phyloP scores from a whole-genome alignment of 208 protist species.

The Leishmania martiniquensis region DNA sequence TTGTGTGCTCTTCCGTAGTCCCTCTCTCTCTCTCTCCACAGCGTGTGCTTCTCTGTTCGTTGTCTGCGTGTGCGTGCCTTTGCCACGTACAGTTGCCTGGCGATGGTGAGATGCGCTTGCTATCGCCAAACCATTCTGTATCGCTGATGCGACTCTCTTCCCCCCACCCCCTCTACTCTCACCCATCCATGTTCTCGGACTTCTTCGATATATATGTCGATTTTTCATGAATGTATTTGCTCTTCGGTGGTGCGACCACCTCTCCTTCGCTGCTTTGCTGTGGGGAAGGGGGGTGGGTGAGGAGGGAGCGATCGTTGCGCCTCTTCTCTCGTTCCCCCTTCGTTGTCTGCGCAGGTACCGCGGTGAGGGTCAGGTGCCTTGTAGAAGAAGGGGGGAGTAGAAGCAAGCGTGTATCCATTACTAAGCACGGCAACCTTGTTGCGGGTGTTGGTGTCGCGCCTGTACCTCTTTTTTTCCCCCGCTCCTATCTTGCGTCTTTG shows the following conservation, averaged over 20 bases:
- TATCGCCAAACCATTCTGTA: not conserved
- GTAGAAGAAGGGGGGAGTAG: not conserved
- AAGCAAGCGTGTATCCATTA: not conserved
- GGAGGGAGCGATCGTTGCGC: no score
- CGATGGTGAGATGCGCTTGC: no score
- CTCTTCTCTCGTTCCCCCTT: not conserved
- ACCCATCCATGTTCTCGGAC: not conserved
- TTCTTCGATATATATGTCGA: no score
- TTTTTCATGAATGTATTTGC: no score
- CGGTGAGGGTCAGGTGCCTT: not conserved
- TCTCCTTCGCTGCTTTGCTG: not conserved
- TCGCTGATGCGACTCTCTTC: not conserved
- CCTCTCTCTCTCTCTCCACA: not conserved
- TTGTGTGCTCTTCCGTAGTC: no score
- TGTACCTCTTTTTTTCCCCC: not conserved
- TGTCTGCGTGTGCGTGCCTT: not conserved
- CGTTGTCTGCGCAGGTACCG: not conserved
- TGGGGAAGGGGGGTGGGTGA: not conserved
- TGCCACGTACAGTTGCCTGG: not conserved
- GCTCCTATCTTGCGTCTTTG: not conserved
- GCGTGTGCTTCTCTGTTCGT: not conserved
- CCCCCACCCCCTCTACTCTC: not conserved
- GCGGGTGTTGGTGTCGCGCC: not conserved
- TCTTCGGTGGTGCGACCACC: not conserved
- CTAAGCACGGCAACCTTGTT: not conserved